Percentiles rank a stretch among this genome's conserved stretches.
Conservation (phyloP, 108 stramenopile genomes). For the Discostella stelligeroides region DNA sequence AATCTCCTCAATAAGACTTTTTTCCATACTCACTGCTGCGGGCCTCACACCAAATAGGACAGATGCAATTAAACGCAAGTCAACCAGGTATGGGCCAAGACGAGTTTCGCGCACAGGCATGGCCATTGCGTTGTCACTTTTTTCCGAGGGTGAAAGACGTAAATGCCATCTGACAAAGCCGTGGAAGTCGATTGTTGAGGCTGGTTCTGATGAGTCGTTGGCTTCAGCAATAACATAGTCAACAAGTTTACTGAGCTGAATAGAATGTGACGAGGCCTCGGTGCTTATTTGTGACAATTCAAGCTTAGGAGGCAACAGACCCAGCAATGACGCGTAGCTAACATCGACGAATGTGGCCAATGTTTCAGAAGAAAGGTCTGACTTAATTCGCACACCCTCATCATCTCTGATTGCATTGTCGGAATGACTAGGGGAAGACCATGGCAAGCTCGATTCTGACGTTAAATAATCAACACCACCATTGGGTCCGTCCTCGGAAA, state of each 20-base stretch:
- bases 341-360: slow-evolving; percentile 39
- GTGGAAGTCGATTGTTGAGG: slow-evolving; percentile 48
- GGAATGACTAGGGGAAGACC: slow-evolving; percentile 34
- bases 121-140: slow-evolving; percentile 22
- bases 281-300: slow-evolving; percentile 34
- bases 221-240: slow-evolving; percentile 53
- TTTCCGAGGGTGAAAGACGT: slow-evolving; percentile 25
- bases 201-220: slow-evolving; percentile 6
- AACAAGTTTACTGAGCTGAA: slow-evolving; percentile 43
- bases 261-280: slow-evolving; percentile 15
- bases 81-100: slow-evolving; percentile 67
- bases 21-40: slow-evolving; percentile 63
- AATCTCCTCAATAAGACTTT: slow-evolving; percentile 65
- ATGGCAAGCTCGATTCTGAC: slow-evolving; percentile 22
- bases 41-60: slow-evolving; percentile 86
- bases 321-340: slow-evolving; percentile 53
- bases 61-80: slow-evolving; percentile 74
- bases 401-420: background rate
- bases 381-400: slow-evolving; percentile 6
- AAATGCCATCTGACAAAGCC: slow-evolving; percentile 74
- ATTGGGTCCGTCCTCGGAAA: slow-evolving; percentile 21
- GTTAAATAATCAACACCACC: slow-evolving; percentile 12
- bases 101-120: slow-evolving; percentile 40
- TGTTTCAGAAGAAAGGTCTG: slow-evolving; percentile 7
- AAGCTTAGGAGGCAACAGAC: slow-evolving; percentile 57